phyloP scores from a whole-genome alignment of 2,329 filamentous ascomycete species.

The Fusarium papillatum region DNA sequence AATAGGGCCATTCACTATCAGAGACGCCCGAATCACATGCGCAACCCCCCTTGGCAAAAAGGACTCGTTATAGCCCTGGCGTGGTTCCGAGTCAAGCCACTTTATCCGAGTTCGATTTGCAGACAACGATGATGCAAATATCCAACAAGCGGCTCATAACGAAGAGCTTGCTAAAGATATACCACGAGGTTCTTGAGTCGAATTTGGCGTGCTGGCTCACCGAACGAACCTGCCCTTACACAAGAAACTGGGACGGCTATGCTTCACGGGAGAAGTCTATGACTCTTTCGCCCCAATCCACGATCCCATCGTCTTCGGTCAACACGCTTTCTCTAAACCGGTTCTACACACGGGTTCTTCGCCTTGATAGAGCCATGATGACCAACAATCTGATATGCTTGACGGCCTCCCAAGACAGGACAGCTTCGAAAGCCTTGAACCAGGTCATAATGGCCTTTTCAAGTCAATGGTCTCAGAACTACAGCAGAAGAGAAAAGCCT shows the following conservation, averaged over 20 bases:
- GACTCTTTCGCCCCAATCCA: not conserved
- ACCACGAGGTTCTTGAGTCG: not conserved
- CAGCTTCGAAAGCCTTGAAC: not conserved
- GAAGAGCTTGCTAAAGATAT: not conserved
- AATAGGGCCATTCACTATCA: not conserved
- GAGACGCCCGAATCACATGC: not conserved
- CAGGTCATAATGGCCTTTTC: not conserved
- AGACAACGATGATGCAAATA: not conserved
- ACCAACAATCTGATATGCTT: not conserved
- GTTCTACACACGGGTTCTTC: not conserved
- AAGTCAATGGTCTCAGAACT: not conserved
- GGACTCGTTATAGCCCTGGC: not conserved
- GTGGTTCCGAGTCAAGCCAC: not conserved
- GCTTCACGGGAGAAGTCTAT: not conserved
- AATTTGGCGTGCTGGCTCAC: not conserved
- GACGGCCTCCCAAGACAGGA: not conserved
- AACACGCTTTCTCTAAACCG: not conserved
- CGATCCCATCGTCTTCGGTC: not conserved
- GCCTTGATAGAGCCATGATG: not conserved
- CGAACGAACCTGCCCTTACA: not conserved
- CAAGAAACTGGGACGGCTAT: not conserved
- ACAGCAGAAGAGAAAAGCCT: not conserved
- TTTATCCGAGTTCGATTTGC: not conserved
- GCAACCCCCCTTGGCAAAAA: not conserved
- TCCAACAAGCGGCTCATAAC: not conserved